Percentiles rank a stretch among this genome's conserved stretches.
These are phyloP conservation scores for Centrapalus pauciflorus DNA, from an alignment of 129 eudicot species.

Conservation along the genomic window DNA sequence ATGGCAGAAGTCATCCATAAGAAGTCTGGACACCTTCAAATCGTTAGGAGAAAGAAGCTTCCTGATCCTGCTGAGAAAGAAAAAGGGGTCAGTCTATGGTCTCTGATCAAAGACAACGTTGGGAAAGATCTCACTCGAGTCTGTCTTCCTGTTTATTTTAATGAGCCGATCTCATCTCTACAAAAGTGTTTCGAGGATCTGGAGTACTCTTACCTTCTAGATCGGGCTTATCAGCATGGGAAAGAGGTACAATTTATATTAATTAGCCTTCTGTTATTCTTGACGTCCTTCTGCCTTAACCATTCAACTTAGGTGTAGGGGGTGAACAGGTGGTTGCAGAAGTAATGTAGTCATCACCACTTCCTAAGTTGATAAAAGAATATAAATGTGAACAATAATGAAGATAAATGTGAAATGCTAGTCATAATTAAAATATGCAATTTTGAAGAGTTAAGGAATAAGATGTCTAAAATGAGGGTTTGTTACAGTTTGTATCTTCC, in stretches of 20 bases:
- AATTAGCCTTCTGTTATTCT: background rate
- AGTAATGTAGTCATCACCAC: no score
- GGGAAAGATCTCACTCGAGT: slow-evolving; percentile 88
- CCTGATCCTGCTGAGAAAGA: slow-evolving; percentile 91
- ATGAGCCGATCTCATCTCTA: slow-evolving; percentile 85
- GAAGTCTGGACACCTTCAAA: slow-evolving; percentile 19
- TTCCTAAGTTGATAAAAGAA: no score
- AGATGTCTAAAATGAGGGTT: no score
- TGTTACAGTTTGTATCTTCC: no score
- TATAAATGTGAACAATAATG: no score
- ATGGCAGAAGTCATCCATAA: background rate
- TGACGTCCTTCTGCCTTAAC: background rate
- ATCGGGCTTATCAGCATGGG: slow-evolving; percentile 78
- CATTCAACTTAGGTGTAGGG: no score
- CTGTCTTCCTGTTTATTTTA: slow-evolving; percentile 91
- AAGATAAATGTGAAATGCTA: no score
- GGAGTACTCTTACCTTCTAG: slow-evolving; percentile 88
- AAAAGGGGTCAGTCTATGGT: slow-evolving; percentile 86
- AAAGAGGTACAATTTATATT: slow-evolving; percentile 43
- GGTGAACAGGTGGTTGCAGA: no score
- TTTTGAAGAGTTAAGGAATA: no score
- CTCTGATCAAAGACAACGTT: slow-evolving; percentile 81
- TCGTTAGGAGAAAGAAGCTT: slow-evolving; percentile 67
- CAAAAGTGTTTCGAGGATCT: slow-evolving; percentile 89
- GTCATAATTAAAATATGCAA: no score